phyloP scores from a whole-genome alignment of 2,329 filamentous ascomycete species.

The Colletotrichum sublineola region DNA sequence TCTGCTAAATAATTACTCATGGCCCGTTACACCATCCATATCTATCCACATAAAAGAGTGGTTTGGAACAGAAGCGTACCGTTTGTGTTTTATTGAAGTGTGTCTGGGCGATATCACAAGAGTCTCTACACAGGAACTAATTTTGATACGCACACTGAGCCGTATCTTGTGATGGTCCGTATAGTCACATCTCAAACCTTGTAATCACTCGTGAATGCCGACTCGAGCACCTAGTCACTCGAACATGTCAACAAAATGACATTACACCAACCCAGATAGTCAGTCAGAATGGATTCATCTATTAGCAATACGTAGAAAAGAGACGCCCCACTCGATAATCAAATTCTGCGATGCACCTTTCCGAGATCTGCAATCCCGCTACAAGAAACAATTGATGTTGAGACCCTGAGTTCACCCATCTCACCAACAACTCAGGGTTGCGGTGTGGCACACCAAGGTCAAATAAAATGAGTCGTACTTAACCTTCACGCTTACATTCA shows the following conservation, averaged over 20 bases:
- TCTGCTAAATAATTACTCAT: not conserved
- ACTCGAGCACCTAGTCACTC: not conserved
- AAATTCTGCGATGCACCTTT: not conserved
- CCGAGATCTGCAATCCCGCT: too few species aligned
- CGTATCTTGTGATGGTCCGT: not conserved
- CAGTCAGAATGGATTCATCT: not conserved
- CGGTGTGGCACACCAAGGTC: conserved; percentile 18
- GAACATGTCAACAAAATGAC: not conserved
- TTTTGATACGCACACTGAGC: not conserved
- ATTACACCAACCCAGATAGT: not conserved
- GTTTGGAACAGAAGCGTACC: not conserved
- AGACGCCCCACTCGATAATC: not conserved
- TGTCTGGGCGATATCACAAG: not conserved
- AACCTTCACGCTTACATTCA: not conserved
- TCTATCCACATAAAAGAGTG: too few species aligned
- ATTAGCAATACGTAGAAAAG: too few species aligned
- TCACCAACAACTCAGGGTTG: not conserved
- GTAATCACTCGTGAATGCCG: not conserved
- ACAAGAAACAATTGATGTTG: not conserved
- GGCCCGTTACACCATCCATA: too few species aligned
- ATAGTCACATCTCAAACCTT: not conserved
- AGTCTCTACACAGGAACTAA: not conserved
- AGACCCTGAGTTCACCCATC: not conserved
- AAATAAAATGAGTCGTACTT: too few species aligned
- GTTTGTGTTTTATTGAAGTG: not conserved